Evolutionary conservation across 2,329 filamentous ascomycete species (phyloP).

Genomic region (Westerdykella aurantiaca): DNA sequence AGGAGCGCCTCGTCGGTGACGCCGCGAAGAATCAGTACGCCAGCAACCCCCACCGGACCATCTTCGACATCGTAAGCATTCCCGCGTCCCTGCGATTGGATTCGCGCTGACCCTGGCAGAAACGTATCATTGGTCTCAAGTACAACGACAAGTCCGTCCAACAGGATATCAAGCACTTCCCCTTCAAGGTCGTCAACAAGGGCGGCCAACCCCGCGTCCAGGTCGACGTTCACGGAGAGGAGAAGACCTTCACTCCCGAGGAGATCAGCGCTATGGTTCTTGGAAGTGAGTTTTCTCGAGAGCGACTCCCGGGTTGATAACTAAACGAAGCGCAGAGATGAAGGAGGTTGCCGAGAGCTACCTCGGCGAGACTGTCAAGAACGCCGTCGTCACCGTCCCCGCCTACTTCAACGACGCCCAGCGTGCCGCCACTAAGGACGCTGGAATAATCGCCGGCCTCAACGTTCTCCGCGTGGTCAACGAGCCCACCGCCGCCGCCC

Average conservation of each 20-base stretch:
- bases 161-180: slow-evolving; percentile 95
- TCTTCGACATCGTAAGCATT: slow-evolving; percentile 41
- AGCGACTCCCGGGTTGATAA: neutral
- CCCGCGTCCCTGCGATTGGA: slow-evolving; percentile 1
- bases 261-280: slow-evolving; percentile 77
- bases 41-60: slow-evolving; percentile 45
- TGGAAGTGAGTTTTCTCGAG: slow-evolving; percentile 43
- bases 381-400: slow-evolving; percentile 88
- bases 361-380: slow-evolving; percentile 75
- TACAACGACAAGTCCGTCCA: slow-evolving; percentile 65
- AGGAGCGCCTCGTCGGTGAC: slow-evolving; percentile 94
- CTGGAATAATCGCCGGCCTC: slow-evolving; percentile 83
- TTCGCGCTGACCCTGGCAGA: slow-evolving; percentile 34
- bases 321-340: slow-evolving; percentile 52
- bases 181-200: slow-evolving; percentile 88
- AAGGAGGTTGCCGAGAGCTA: slow-evolving; percentile 76
- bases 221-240: slow-evolving; percentile 60
- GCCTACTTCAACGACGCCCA: slow-evolving; percentile 99
- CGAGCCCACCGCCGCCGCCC: slow-evolving; percentile 91
- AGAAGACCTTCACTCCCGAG: slow-evolving; percentile 73
- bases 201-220: slow-evolving; percentile 82
- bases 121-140: slow-evolving; percentile 50
- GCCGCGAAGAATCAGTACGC: slow-evolving; percentile 53
- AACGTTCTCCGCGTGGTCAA: slow-evolving; percentile 96
- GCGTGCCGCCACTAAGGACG: slow-evolving; percentile 94